Evolutionary conservation across 1,284 basidiomycete genomes (phyloP), one percentile per base, ranked within the genome.

Genomic region (Blastosporella zonata): DNA sequence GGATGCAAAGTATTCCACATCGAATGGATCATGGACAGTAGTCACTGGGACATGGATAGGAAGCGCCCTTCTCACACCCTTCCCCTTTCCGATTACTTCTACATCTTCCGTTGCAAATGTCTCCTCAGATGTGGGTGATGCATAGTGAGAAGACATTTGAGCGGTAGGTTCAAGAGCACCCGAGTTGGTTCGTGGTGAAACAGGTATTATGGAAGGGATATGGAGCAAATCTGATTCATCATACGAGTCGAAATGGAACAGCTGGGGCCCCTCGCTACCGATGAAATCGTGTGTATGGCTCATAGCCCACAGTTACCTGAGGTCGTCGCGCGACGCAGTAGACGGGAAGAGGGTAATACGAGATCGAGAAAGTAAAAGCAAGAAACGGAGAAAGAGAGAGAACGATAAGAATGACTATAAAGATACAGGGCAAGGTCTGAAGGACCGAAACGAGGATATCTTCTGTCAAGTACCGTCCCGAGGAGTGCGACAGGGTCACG

Each of bases 191-290:
- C 37, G 53, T 23, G 50, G 21, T 50, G 41, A n/a, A 37, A 42
- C 29, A 38, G 46, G 29, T 17, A 56, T 55, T 46, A 52, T 38
- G 38, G 46, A 50, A 31, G 61, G 52, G 40, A 57, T 49, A 39
- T 47, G 37, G 36, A 49, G 47, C 27, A 52, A 23, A 20, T 55
- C 37, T 37, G 54, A 46, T 41, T 54, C 59, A 37, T 78, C 74
- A 68, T 68, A 74, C 47, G 71, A 62, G 58, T 79, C 77, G 60
- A 81, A 77, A 54, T 72, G 68, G 62, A 78, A 77, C 61, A 80
- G 61, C 41, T 71, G 61, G 18, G 25, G 48, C 54, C 74, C 72
- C 50, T 75, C 72, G 72, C 74, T 76, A 78, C 82, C 77, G 74
- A 78, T 76, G 65, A 68, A n/a, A n/a, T n/a, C 67, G 67, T 68